Evolutionary conservation across 2,329 filamentous ascomycete species (phyloP).

Genomic region (Ophiocordyceps camponoti-rufipedis): DNA sequence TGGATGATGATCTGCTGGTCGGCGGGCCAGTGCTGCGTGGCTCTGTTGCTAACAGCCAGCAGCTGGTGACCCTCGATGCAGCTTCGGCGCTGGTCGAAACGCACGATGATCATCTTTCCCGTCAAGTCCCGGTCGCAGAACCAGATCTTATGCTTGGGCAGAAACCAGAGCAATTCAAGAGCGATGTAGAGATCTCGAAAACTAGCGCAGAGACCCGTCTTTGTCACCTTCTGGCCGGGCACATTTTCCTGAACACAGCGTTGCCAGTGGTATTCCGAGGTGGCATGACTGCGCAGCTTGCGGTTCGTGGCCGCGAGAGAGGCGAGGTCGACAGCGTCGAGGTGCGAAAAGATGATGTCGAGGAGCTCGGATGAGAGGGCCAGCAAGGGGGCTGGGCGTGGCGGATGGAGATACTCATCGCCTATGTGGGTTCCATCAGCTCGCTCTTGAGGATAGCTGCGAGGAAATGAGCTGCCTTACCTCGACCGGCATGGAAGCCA

Average conservation of each 20-base stretch:
- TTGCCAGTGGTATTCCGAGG: conserved; percentile 56
- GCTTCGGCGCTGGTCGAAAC: conserved; percentile 54
- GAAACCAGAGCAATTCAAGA: conserved; percentile 72
- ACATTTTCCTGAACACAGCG: conserved; percentile 50
- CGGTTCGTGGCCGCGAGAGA: conserved; percentile 42
- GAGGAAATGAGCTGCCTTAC: background rate
- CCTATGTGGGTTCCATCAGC: background rate
- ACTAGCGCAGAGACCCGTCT: conserved; percentile 37
- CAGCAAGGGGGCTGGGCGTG: conserved; percentile 19
- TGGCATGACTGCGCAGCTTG: conserved; percentile 36
- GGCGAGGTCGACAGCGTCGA: conserved; percentile 46
- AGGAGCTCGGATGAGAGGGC: conserved; percentile 59
- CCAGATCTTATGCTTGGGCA: conserved; percentile 68
- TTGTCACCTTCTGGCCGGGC: conserved; percentile 31
- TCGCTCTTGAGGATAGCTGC: background rate
- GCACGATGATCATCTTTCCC: conserved; percentile 58
- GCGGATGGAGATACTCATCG: conserved; percentile 3
- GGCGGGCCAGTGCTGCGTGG: conserved; percentile 44
- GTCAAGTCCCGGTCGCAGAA: conserved; percentile 58
- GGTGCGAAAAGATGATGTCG: conserved; percentile 47
- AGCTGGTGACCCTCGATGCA: conserved; percentile 70
- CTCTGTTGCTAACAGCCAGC: conserved; percentile 40
- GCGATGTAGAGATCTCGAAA: conserved; percentile 56
- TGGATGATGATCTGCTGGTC: conserved; percentile 51
- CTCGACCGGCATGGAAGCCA: background rate